Evolutionary conservation across 108 stramenopile species (phyloP), one percentile per base, ranked within the genome.

Genomic region (Pseudonitzschia pungens): DNA sequence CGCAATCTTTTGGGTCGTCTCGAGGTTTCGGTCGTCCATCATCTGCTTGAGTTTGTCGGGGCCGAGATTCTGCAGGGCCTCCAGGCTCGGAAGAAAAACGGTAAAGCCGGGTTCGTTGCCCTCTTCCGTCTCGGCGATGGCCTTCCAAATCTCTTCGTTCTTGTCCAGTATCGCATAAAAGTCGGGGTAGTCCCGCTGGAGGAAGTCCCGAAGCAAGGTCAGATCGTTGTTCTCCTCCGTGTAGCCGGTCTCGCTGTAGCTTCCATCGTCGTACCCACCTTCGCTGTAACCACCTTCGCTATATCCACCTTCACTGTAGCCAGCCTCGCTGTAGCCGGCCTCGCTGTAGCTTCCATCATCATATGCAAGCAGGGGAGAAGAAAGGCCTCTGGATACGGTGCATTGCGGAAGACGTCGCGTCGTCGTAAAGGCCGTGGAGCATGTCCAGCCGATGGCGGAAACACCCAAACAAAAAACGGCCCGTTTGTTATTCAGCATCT

Each of bases 1-100:
- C 9, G 77, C 87, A 67, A 92, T 79, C 77, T 88, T 87, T 69
- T 82, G 81, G 0, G 71, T 74, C 10, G 83, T 76, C 76, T 92
- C 91, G 31, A 67, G 70, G 77, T 92, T 92, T 15, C 91, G 78
- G 9, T 69, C 70, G 78, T 92, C 91, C 0, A 65, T 24, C 2
- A 92, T 57, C 69, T 89, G 88, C 4, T 5, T 31, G n/a, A 27
- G 62, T 48, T 75, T 81, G 51, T 81, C 86, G 12, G 84, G 85
- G 16, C 84, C 88, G 2, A 92, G 57, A 4, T 59, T 24, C 33
- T 57, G 52, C 31, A 92, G 75, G 4, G 87, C 91, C 1, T 40
- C 65, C 4, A 73, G 78, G 56, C 64, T 89, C 29, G 88, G 85
- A 12, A 78, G 84, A 77, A 92, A 89, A 10, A 89, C 72, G 26